Evolutionary conservation across 2,329 filamentous ascomycete genomes (phyloP).

Genomic region (Claviceps sp.): DNA sequence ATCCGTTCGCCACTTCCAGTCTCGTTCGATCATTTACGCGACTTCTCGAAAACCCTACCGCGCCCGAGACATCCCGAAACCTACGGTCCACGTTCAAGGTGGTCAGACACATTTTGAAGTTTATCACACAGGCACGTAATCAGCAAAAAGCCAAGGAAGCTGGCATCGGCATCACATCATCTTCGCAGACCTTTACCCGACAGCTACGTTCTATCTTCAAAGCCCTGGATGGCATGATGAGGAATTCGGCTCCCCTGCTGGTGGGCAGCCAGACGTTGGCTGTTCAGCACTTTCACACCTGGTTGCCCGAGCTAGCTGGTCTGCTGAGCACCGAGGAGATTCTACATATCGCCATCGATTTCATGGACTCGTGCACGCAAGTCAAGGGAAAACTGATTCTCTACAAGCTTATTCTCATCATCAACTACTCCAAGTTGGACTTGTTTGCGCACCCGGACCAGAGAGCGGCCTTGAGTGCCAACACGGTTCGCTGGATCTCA

Average conservation of each 20-base stretch:
- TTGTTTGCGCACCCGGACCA: slow-evolving; percentile 73
- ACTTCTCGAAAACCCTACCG: slow-evolving; percentile 68
- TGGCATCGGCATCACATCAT: slow-evolving; percentile 69
- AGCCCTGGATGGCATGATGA: slow-evolving; percentile 79
- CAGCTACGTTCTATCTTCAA: slow-evolving; percentile 82
- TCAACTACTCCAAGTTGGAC: slow-evolving; percentile 75
- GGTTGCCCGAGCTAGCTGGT: slow-evolving; percentile 80
- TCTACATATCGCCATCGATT: slow-evolving; percentile 79
- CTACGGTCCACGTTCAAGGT: slow-evolving; percentile 91
- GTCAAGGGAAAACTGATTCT: slow-evolving; percentile 85
- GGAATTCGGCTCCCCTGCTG: slow-evolving; percentile 68
- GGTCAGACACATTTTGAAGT: slow-evolving; percentile 81
- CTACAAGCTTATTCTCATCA: slow-evolving; percentile 84
- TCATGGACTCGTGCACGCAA: slow-evolving; percentile 77
- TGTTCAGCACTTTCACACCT: slow-evolving; percentile 92
- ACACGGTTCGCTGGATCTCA: slow-evolving; percentile 79
- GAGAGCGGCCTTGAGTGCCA: slow-evolving; percentile 58
- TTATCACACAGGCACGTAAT: slow-evolving; percentile 78
- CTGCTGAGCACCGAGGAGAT: slow-evolving; percentile 74
- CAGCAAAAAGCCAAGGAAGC: slow-evolving; percentile 84
- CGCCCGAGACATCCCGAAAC: slow-evolving; percentile 70
- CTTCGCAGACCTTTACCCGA: slow-evolving; percentile 60
- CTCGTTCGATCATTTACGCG: slow-evolving; percentile 77
- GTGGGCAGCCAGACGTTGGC: slow-evolving; percentile 91
- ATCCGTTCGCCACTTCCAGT: slow-evolving; percentile 81